Percentiles rank a stretch among this genome's conserved stretches.
Conservation (phyloP, 192 early-diverging fungal genomes). For the Rhizoclosmatium sp. region DNA sequence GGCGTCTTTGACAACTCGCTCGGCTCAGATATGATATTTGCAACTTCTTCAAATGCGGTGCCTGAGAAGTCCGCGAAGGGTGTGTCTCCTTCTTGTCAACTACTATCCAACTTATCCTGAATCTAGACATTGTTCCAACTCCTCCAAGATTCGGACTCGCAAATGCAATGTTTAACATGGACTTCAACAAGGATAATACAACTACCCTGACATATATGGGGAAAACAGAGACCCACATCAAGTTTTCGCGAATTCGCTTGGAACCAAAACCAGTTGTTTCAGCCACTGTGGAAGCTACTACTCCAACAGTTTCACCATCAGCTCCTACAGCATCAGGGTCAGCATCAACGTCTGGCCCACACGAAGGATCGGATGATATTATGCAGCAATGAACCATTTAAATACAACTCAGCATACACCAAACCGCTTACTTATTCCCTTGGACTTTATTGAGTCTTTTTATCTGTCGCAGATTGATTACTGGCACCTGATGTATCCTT, state of each 20-base stretch:
- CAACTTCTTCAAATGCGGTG: constrained; percentile 21
- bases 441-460: no score
- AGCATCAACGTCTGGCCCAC: no score
- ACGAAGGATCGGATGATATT: no score
- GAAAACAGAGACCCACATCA: constrained; percentile 21
- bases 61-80: neutral
- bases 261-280: neutral
- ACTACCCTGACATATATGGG: constrained; percentile 18
- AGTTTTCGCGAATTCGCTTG: constrained; percentile 21
- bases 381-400: no score
- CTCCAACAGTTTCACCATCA: no score
- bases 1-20: constrained; percentile 20
- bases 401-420: no score
- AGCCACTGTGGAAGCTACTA: no score
- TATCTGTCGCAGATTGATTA: no score
- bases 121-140: neutral
- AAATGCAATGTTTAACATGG: constrained; percentile 12
- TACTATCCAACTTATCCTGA: neutral
- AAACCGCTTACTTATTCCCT: no score
- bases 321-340: no score
- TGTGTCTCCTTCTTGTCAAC: neutral
- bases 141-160: constrained; percentile 22
- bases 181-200: neutral
- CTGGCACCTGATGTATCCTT: neutral
- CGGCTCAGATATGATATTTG: constrained; percentile 34